Evolutionary conservation across 2,329 filamentous ascomycete species (phyloP), one percentile per base, ranked within the genome.

Genomic region (Xylariaceae sp.): DNA sequence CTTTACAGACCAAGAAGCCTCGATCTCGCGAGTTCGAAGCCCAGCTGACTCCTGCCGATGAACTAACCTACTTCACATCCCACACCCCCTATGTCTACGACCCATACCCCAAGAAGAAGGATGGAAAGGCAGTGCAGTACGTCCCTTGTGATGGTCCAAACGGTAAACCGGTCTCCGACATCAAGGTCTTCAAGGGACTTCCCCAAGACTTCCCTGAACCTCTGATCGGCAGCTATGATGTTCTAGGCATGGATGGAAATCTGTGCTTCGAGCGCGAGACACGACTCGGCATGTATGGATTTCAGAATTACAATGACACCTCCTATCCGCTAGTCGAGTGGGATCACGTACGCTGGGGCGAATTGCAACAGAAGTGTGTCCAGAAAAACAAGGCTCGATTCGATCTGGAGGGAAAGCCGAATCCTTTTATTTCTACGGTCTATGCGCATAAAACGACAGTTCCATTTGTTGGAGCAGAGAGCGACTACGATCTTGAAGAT

Each of bases 81-180:
- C 74, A 80, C 49, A 73, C 77, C 53, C 81, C 84, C 0, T 76
- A 82, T 57, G 76, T 81, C 17, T 90, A 89, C 73, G 80, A 86
- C 59, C 89, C 89, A 0, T 92, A 91, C 64, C 88, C 88, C 0
- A 76, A 82, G 13, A 90, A 91, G 74, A 88, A 89, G 67, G 74
- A 77, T 2, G 73, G 77, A 11, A 92, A 87, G 86, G 54, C 59
- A 34, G 66, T 73, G 75, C 52, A 81, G 64, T 84, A 87, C 67
- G 78, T 84, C 4, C 73, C 86, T 1, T 92, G 89, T 71, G 75
- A 82, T 54, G 88, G 88, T 1, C 84, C 88, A 1, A 75, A 82
- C 3, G 86, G 86, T 49, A 76, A 80, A 59, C 78, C 78, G 52
- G 73, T 82, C 6, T 80, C 85, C 61, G 87, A 91, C 65, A 77